These are phyloP conservation scores for Starmerella asiatica DNA, from an alignment of 805 yeast species.

Conservation along the genomic window DNA sequence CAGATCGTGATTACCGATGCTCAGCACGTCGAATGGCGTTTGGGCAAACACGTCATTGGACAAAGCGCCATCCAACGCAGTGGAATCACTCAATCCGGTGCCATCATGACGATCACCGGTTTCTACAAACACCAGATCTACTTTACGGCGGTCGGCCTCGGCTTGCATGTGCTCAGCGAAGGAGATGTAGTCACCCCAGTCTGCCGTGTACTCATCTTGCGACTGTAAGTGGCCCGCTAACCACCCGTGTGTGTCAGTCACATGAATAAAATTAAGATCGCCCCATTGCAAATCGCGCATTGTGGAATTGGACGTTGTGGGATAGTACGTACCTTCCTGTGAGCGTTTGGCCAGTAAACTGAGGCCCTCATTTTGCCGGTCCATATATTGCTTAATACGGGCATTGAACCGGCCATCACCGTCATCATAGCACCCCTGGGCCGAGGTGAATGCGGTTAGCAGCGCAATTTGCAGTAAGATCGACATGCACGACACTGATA, in stretches of 20 bases:
- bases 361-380: slow-evolving; percentile 1
- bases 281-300: slow-evolving; percentile 23
- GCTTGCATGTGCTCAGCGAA: slow-evolving; percentile 42
- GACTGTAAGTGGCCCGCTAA: slow-evolving; percentile 24
- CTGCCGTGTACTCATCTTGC: slow-evolving; percentile 47
- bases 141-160: slow-evolving; percentile 34
- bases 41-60: slow-evolving; percentile 50
- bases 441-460: too few species aligned
- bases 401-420: slow-evolving; percentile 14
- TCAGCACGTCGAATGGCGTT: slow-evolving; percentile 59
- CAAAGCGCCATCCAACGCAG: slow-evolving; percentile 53
- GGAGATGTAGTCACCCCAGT: slow-evolving; percentile 85
- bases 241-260: slow-evolving; percentile 95
- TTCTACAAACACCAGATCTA: slow-evolving; percentile 64
- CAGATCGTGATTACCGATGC: slow-evolving; percentile 86
- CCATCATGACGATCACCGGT: slow-evolving; percentile 95
- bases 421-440: slow-evolving; percentile 10
- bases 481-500: too few species aligned
- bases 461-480: too few species aligned
- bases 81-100: slow-evolving; percentile 73
- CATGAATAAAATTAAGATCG: slow-evolving; percentile 66
- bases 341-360: slow-evolving; percentile 3
- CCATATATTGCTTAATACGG: slow-evolving; percentile 5
- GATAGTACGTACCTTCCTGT: slow-evolving; percentile 4
- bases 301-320: slow-evolving; percentile 1